Percentiles rank a stretch among this genome's conserved stretches.
These are phyloP conservation scores for Phanerodontia chrysosporium DNA, from an alignment of 768 basidiomycete species.

Conservation along the genomic window DNA sequence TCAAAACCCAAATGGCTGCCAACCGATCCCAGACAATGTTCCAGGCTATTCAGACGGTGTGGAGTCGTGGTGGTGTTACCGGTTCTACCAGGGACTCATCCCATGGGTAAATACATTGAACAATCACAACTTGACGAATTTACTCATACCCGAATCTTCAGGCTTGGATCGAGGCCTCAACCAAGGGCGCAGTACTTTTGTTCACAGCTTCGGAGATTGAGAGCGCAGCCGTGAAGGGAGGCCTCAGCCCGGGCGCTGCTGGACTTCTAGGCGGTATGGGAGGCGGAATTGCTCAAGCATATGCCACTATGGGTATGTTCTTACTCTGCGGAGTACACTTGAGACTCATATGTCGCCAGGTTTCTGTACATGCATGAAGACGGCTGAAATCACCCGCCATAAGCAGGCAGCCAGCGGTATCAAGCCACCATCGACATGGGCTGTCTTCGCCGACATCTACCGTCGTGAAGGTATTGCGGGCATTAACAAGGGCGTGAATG, in stretches of 20 bases:
- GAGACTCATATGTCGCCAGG: conserved; percentile 41
- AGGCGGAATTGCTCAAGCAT: conserved; percentile 95
- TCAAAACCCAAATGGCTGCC: conserved; percentile 99
- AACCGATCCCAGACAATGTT: conserved; percentile 90
- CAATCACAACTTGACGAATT: not conserved
- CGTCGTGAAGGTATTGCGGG: conserved; percentile 89
- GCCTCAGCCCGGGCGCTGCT: conserved; percentile 74
- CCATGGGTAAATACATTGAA: conserved; percentile 75
- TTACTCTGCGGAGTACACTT: not conserved
- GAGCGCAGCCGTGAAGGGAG: conserved; percentile 54
- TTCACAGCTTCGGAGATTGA: conserved; percentile 97
- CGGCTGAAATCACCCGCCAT: conserved; percentile 93
- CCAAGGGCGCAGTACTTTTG: conserved; percentile 93
- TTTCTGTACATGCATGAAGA: conserved; percentile 99
- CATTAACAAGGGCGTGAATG: conserved; percentile 99
- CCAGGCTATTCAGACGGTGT: conserved; percentile 80
- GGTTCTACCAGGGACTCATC: conserved; percentile 99
- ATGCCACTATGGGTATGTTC: conserved; percentile 97
- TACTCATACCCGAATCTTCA: conserved; percentile 25
- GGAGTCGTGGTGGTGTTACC: conserved; percentile 82
- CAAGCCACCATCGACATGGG: conserved; percentile 89
- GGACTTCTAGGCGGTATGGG: conserved; percentile 97
- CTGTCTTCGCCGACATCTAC: conserved; percentile 93
- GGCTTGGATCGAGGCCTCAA: conserved; percentile 99
- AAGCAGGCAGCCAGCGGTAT: conserved; percentile 84